Evolutionary conservation across 73 alveolate genomes (phyloP).

Genomic region (Effrenium voratum): DNA sequence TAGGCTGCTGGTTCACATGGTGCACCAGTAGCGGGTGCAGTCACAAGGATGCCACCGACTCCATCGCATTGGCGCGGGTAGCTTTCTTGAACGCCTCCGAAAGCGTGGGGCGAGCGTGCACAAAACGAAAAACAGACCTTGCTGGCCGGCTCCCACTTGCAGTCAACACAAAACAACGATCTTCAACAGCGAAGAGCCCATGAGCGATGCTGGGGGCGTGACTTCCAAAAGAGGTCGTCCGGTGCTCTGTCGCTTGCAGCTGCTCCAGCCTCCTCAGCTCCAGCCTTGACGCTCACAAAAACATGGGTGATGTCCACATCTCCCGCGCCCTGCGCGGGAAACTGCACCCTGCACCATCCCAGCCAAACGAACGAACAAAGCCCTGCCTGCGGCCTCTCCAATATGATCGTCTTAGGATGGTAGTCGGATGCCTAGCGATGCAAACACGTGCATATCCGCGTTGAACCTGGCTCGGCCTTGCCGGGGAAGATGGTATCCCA

Average conservation of each 20-base stretch:
- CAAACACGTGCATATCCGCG: too few species aligned
- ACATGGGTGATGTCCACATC: conserved; percentile 83
- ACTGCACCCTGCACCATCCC: background rate
- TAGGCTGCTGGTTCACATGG: too few species aligned
- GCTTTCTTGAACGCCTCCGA: conserved; percentile 92
- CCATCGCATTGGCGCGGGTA: conserved; percentile 81
- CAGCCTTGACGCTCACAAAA: conserved; percentile 63
- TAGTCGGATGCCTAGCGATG: conserved; percentile 48
- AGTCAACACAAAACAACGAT: too few species aligned
- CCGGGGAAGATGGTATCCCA: conserved; percentile 86
- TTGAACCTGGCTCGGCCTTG: background rate
- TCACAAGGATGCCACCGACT: conserved; percentile 34
- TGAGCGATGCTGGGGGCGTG: too few species aligned
- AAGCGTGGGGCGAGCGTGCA: too few species aligned
- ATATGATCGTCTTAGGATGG: conserved; percentile 42
- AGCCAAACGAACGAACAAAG: background rate
- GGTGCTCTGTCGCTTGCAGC: too few species aligned
- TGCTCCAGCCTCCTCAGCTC: conserved; percentile 63
- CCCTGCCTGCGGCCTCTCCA: conserved; percentile 53
- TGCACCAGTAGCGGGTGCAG: too few species aligned
- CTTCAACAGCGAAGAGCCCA: too few species aligned
- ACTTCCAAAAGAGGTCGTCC: too few species aligned
- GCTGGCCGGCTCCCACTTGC: too few species aligned
- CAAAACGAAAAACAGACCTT: too few species aligned
- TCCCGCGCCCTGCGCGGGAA: conserved; percentile 41